A percentile compares a stretch with the other conserved stretches of the same genome.
Conservation (phyloP, 2,329 filamentous ascomycete species). For the Claviceps lovelessii region DNA sequence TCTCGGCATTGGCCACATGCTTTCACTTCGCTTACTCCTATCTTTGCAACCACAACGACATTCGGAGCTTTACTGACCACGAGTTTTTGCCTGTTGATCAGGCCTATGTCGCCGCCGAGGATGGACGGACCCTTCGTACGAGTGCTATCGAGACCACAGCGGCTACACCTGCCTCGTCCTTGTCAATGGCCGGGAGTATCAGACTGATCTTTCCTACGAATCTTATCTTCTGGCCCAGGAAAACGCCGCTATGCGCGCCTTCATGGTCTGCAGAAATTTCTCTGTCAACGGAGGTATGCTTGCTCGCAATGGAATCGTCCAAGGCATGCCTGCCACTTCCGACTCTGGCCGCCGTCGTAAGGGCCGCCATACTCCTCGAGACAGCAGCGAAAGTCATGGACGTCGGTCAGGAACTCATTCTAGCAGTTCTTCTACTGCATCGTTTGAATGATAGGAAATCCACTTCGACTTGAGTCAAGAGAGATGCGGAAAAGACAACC, state of each 20-base stretch:
- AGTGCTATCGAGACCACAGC: slow-evolving; percentile 57
- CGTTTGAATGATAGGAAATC: slow-evolving; percentile 33
- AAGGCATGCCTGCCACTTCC: slow-evolving; percentile 43
- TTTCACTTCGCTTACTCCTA: background rate
- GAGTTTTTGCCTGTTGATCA: slow-evolving; percentile 21
- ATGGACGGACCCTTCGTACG: slow-evolving; percentile 84
- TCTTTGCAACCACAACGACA: background rate
- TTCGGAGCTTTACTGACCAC: background rate
- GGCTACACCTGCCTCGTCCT: slow-evolving; percentile 84
- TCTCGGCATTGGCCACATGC: background rate
- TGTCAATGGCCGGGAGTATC: slow-evolving; percentile 93
- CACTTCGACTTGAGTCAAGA: background rate
- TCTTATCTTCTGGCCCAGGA: slow-evolving; percentile 75
- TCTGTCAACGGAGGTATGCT: slow-evolving; percentile 92
- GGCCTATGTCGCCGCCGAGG: slow-evolving; percentile 88
- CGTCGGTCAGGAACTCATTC: slow-evolving; percentile 43
- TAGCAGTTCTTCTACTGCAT: slow-evolving; percentile 48
- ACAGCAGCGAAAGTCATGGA: slow-evolving; percentile 29
- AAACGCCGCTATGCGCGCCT: slow-evolving; percentile 87
- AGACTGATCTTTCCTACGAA: slow-evolving; percentile 74
- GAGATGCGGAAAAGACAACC: slow-evolving; percentile 2
- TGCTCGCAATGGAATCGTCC: slow-evolving; percentile 52
- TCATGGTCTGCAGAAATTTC: slow-evolving; percentile 96
- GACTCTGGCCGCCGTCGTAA: slow-evolving; percentile 35
- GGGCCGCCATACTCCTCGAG: slow-evolving; percentile 35